Evolutionary conservation across 352 stramenopile species (phyloP).

Genomic region (Aphanomyces stellatus): DNA sequence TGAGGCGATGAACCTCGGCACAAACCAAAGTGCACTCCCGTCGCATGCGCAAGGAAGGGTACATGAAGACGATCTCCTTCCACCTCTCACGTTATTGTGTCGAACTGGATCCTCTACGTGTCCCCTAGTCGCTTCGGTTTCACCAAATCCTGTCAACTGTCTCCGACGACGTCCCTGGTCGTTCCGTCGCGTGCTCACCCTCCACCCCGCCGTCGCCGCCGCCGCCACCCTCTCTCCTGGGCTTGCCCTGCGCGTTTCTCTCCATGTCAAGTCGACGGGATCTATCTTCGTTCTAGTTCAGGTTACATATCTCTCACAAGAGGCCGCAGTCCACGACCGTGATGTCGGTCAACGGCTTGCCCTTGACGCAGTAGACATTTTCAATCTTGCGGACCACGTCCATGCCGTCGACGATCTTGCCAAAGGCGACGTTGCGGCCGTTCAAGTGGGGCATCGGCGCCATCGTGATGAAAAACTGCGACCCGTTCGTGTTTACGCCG

Average conservation of each 20-base stretch:
- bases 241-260: neutral
- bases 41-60: too few relatives aligned
- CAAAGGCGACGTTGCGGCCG: slow-evolving; percentile 80
- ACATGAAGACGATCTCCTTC: too few relatives aligned
- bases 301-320: slow-evolving; percentile 36
- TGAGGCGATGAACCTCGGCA: too few relatives aligned
- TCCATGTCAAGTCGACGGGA: neutral
- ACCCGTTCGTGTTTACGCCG: slow-evolving; percentile 96
- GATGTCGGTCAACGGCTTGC: slow-evolving; percentile 73
- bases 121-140: too few relatives aligned
- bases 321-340: slow-evolving; percentile 72
- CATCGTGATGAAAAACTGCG: slow-evolving; percentile 99
- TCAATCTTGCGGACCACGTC: slow-evolving; percentile 78
- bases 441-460: slow-evolving; percentile 75
- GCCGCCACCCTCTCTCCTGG: too few relatives aligned
- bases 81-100: too few relatives aligned
- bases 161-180: too few relatives aligned
- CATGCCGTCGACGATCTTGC: slow-evolving; percentile 79
- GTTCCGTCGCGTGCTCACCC: too few relatives aligned
- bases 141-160: too few relatives aligned
- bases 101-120: too few relatives aligned
- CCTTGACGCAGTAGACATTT: slow-evolving; percentile 69
- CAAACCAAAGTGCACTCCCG: too few relatives aligned
- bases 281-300: slow-evolving; percentile 4
- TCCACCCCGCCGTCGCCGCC: too few relatives aligned